Conservation (phyloP, 106 monocot species). For the Phalaenopsis equestris region DNA sequence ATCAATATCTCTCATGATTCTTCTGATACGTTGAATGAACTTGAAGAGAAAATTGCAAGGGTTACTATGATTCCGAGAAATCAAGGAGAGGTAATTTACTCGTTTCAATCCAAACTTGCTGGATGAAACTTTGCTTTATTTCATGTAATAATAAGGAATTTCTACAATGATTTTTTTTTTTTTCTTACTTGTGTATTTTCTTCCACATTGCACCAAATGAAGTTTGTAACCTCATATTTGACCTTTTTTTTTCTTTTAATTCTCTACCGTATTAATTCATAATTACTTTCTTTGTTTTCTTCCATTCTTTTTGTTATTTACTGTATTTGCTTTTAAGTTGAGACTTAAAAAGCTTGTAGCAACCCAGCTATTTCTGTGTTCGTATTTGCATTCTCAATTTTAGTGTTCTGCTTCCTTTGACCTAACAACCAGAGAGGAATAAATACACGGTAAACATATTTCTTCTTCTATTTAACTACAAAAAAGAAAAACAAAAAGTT, state of each 20-base stretch:
- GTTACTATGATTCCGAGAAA: slow-evolving; percentile 58
- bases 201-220: neutral
- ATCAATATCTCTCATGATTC: slow-evolving; percentile 41
- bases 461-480: neutral
- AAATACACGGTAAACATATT: neutral
- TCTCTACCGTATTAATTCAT: neutral
- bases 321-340: neutral
- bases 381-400: neutral
- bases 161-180: neutral
- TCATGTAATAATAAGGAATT: neutral
- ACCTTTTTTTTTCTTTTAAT: neutral
- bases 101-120: neutral
- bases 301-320: neutral
- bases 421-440: neutral
- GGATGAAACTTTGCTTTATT: neutral
- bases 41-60: slow-evolving; percentile 61
- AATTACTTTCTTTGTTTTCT: neutral
- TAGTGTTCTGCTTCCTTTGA: neutral
- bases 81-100: slow-evolving; percentile 53
- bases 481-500: neutral
- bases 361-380: neutral
- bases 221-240: neutral
- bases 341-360: neutral
- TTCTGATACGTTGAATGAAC: slow-evolving; percentile 27
- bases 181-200: neutral